Base-by-base conservation (phyloP, 1,284 basidiomycete species). In the Microbotryum intermedium region DNA sequence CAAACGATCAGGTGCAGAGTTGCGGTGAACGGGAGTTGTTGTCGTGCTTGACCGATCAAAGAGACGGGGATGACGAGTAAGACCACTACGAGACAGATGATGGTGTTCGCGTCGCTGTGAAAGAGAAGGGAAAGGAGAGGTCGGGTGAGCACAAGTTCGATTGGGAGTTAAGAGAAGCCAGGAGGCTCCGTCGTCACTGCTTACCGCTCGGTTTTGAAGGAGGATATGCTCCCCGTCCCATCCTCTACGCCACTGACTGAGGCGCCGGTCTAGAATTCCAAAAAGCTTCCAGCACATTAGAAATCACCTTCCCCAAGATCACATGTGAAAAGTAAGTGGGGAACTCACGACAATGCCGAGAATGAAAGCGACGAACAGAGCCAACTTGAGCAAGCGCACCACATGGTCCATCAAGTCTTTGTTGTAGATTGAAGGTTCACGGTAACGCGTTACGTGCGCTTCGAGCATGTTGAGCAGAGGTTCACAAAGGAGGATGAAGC, bases 401-500 rank as follows among this genome's bases (percentile, higher is more conserved):
- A 29, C 10, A 18, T 45, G 46, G 18, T 48, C 23, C 7, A 56
- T 23, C 4, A 1, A 34, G n/a, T 23, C 21, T 18, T 21, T 28
- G 10, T 23, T 13, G 13, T 50, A 48, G 5, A 29, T 34, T 16
- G n/a, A 10, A 4, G 64, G 64, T 2, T 43, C 42, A 49, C 44
- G 58, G 46, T 57, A 28, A 6, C 64, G 58, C 6, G 21, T 50
- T 18, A 66, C n/a, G 48, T 66, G 59, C 58, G 18, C 55, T 6
- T 51, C 49, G n/a, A 60, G 44, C 34, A 62, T 59, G 6, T 26
- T n/a, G 23, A 58, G 16, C 21, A 63, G 46, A 2, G 64, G 59
- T 29, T 60, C 56, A 45, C 59, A 23, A 9, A 62, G 51, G 2
- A 62, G 54, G 25, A 66, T n/a, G 47, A 62, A 58, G 1, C 64